Evolutionary conservation across 2,329 filamentous ascomycete species (phyloP).

Genomic region (Aspergillus tanneri): DNA sequence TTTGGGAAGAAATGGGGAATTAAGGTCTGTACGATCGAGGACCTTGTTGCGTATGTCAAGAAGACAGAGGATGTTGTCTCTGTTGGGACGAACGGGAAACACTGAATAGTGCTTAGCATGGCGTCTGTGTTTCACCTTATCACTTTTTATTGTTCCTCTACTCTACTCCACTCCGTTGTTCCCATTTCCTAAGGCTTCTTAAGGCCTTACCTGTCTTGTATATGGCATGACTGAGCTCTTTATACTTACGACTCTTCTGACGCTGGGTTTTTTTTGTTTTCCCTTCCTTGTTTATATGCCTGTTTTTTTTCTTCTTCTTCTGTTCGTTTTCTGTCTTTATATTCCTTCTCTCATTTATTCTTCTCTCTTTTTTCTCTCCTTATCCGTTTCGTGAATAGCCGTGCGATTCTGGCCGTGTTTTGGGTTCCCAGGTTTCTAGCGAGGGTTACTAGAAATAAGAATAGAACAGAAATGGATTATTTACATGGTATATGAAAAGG

Average conservation of each 20-base stretch:
- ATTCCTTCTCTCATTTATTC: background rate
- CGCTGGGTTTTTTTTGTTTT: background rate
- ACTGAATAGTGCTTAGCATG: constrained; percentile 22
- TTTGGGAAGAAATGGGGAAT: constrained; percentile 89
- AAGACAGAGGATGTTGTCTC: constrained; percentile 60
- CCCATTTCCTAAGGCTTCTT: too few species aligned
- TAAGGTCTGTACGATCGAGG: constrained; percentile 93
- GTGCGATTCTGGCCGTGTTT: too few species aligned
- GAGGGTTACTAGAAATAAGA: background rate
- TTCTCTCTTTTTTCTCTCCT: background rate
- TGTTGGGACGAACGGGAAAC: constrained; percentile 35
- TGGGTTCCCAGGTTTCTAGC: too few species aligned
- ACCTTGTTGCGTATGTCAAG: constrained; percentile 76
- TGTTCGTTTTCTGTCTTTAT: background rate
- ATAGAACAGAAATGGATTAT: background rate
- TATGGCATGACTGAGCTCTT: background rate
- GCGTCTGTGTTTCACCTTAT: constrained; percentile 5
- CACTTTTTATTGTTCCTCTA: constrained; percentile 4
- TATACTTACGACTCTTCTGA: background rate
- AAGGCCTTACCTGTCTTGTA: too few species aligned
- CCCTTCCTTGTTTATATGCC: background rate
- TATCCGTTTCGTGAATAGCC: too few species aligned
- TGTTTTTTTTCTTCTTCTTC: background rate
- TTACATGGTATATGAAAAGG: too few species aligned
- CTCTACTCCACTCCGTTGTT: constrained; percentile 6